Conservation (phyloP, 2,329 filamentous ascomycete species). For the Ceratocystis lukuohia region DNA sequence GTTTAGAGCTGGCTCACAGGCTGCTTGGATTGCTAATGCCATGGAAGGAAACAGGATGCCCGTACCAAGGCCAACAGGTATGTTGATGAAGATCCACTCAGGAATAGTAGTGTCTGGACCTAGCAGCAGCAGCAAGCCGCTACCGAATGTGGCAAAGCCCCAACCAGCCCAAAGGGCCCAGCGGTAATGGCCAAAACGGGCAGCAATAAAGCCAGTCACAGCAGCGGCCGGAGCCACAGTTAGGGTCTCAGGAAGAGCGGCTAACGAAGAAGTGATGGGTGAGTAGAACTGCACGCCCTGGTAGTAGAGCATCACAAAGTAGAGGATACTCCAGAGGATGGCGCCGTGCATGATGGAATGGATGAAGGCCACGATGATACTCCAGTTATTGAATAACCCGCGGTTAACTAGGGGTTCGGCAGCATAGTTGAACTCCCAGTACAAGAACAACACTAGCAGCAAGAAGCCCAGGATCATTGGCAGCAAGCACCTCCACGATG, state of each 20-base stretch:
- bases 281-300: slow-evolving; percentile 40
- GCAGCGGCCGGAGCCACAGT: slow-evolving; percentile 50
- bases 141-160: slow-evolving; percentile 43
- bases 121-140: slow-evolving; percentile 41
- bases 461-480: slow-evolving; percentile 43
- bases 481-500: slow-evolving; percentile 46
- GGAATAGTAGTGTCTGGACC: slow-evolving; percentile 35
- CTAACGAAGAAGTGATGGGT: slow-evolving; percentile 41
- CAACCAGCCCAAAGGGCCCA: slow-evolving; percentile 50
- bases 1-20: slow-evolving; percentile 33
- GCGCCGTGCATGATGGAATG: slow-evolving; percentile 46
- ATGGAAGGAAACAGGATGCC: slow-evolving; percentile 54
- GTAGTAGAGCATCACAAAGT: slow-evolving; percentile 39
- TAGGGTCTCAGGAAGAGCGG: slow-evolving; percentile 45
- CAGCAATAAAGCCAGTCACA: slow-evolving; percentile 40
- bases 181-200: slow-evolving; percentile 44
- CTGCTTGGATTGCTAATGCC: slow-evolving; percentile 49
- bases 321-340: slow-evolving; percentile 40
- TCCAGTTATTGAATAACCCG: slow-evolving; percentile 35
- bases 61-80: slow-evolving; percentile 46
- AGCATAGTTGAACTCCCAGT: slow-evolving; percentile 41
- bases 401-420: slow-evolving; percentile 37
- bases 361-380: slow-evolving; percentile 35
- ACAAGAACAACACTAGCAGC: slow-evolving; percentile 38
- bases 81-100: slow-evolving; percentile 47